These are phyloP conservation scores for Drosera capensis DNA, from an alignment of 148 eudicot species.

Conservation along the genomic window DNA sequence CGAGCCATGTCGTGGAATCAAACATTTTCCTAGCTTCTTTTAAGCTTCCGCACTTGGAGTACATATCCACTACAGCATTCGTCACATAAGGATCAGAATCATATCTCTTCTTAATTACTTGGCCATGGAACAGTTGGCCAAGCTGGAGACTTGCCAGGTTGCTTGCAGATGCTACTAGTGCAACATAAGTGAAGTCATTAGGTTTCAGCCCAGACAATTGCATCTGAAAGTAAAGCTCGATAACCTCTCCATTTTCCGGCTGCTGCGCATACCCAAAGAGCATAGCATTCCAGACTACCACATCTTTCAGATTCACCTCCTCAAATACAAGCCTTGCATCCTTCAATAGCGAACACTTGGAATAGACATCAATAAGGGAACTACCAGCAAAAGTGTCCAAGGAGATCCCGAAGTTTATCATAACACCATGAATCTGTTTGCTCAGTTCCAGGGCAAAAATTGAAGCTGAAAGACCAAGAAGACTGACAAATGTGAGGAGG, in stretches of 20 bases:
- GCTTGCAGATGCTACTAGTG: constrained; percentile 41
- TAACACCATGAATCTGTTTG: constrained; percentile 42
- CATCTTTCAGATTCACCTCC: constrained; percentile 42
- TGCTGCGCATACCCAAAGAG: constrained; percentile 40
- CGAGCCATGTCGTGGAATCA: constrained; percentile 18
- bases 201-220: constrained; percentile 21
- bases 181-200: constrained; percentile 41
- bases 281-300: constrained; percentile 69
- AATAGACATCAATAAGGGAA: constrained; percentile 57
- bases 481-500: constrained; percentile 46
- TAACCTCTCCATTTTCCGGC: constrained; percentile 42
- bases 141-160: constrained; percentile 35
- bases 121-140: constrained; percentile 54
- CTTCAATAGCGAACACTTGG: constrained; percentile 30
- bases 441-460: constrained; percentile 19
- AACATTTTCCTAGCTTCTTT: constrained; percentile 39
- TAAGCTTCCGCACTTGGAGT: constrained; percentile 59
- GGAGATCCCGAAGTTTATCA: constrained; percentile 28
- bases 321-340: constrained; percentile 50
- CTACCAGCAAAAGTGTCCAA: constrained; percentile 38
- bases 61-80: constrained; percentile 57
- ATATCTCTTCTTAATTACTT: constrained; percentile 29
- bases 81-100: constrained; percentile 32
- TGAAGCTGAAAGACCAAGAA: constrained; percentile 52
- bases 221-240: constrained; percentile 36